phyloP scores from a whole-genome alignment of 441 rosid species.

The Pelargonium cotyledonis region DNA sequence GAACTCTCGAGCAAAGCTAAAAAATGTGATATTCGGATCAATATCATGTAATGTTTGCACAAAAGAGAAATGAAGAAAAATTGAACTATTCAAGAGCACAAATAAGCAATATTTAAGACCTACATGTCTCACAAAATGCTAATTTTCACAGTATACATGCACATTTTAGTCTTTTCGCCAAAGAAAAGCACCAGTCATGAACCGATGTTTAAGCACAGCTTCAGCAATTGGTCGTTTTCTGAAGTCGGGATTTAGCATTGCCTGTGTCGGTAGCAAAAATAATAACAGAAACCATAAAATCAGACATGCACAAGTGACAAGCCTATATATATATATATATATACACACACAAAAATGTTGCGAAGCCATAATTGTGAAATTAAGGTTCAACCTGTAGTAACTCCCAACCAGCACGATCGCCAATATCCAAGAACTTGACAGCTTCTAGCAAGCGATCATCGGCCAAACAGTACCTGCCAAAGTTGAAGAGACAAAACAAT shows the following conservation, averaged over 20 bases:
- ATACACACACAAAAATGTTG: too few relatives aligned
- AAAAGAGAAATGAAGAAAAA: too few relatives aligned
- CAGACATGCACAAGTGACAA: too few relatives aligned
- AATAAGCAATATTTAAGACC: too few relatives aligned
- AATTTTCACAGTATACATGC: too few relatives aligned
- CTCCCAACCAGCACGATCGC: constrained; percentile 80
- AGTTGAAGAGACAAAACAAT: not conserved
- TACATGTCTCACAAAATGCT: too few relatives aligned
- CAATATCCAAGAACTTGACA: constrained; percentile 75
- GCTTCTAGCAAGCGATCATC: constrained; percentile 79
- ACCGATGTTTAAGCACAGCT: constrained; percentile 63
- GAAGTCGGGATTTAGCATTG: constrained; percentile 69
- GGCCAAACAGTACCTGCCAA: constrained; percentile 76
- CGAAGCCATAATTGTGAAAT: not conserved
- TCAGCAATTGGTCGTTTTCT: constrained; percentile 71
- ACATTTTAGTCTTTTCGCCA: constrained; percentile 12
- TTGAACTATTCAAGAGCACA: too few relatives aligned
- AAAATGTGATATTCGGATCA: too few relatives aligned
- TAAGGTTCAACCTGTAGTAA: constrained; percentile 68
- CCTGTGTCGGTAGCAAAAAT: constrained; percentile 27
- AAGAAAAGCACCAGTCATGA: constrained; percentile 38
- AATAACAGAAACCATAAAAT: too few relatives aligned
- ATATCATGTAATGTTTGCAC: too few relatives aligned
- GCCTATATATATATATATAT: too few relatives aligned
- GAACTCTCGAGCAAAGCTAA: too few relatives aligned